Base-by-base conservation (phyloP, 805 yeast species). In the Saccharomyces paradoxus region DNA sequence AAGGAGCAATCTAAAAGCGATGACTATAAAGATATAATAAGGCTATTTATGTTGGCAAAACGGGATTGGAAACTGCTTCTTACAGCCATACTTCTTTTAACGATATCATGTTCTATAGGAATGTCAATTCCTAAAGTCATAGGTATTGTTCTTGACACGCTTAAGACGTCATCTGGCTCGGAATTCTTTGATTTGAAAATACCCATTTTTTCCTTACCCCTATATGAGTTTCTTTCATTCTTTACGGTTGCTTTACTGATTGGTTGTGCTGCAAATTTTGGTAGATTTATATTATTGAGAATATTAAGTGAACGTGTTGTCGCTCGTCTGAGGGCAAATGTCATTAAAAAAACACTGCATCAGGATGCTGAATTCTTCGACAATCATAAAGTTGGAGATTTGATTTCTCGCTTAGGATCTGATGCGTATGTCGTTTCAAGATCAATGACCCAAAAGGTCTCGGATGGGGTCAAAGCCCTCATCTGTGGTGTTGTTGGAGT, bases 311-410 rank as follows among this genome's bases (percentile, higher is more conserved):
- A 92, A 70, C 78, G 87, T 58, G 77, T 91, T 41, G 96, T 89
- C 54, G 91, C 96, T 17, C 78, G 92, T 56, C 72, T 94, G 54
- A 79, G 99, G 62, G 77, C 94, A 13, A 77, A 84, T 53, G 82
- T 91, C 44, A 86, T 90, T 67, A 81, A 82, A 65, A 86, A 83
- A 57, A 82, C 94, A 17, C 77, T 94, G 59, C 81, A 83, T 48
- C 97, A 92, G 66, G 97, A 92, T 68, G 86, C 96, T 17, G 91
- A 87, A 66, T 92, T 94, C 66, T 91, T 90, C 71, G 99, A 92
- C 66, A 81, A 84, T n/a, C 89, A 95, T 58, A 86, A 92, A 66
- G 90, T 90, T 9, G 99, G 99, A 44, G 99, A 92, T 67, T 77
- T 92, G 64, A 90, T 92, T 47, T 89, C 97, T 10, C 77, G 99